Evolutionary conservation across 2,329 filamentous ascomycete genomes (phyloP).

Genomic region (Paramyrothecium sp.): DNA sequence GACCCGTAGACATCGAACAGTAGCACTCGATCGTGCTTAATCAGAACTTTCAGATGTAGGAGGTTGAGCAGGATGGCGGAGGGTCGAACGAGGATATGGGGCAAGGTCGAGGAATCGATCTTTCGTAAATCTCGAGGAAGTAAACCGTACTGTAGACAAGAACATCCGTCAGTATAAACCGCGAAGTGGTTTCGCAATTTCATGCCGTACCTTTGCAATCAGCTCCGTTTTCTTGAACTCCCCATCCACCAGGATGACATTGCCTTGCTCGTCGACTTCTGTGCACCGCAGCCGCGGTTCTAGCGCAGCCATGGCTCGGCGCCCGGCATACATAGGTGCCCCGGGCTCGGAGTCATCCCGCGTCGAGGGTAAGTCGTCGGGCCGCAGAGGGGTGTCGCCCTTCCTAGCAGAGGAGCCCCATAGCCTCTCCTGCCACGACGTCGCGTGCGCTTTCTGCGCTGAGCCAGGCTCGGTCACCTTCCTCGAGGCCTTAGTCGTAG

Average conservation of each 20-base stretch:
- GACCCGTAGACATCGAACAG: slow-evolving; percentile 96
- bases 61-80: slow-evolving; percentile 94
- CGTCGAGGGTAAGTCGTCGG: slow-evolving; percentile 54
- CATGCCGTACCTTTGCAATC: slow-evolving; percentile 73
- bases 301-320: slow-evolving; percentile 68
- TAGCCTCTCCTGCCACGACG: slow-evolving; percentile 48
- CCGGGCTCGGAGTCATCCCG: slow-evolving; percentile 58
- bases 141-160: slow-evolving; percentile 69
- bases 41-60: slow-evolving; percentile 91
- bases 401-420: slow-evolving; percentile 41
- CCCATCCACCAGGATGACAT: slow-evolving; percentile 88
- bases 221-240: slow-evolving; percentile 98
- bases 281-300: slow-evolving; percentile 89
- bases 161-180: slow-evolving; percentile 4
- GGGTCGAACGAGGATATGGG: slow-evolving; percentile 90
- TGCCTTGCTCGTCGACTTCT: slow-evolving; percentile 88
- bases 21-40: slow-evolving; percentile 90
- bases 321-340: slow-evolving; percentile 61
- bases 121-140: slow-evolving; percentile 94
- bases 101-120: slow-evolving; percentile 93
- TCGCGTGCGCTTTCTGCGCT: slow-evolving; percentile 17
- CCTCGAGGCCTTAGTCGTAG: slow-evolving; percentile 22
- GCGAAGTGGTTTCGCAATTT: neutral
- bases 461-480: slow-evolving; percentile 17
- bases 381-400: slow-evolving; percentile 42